Percentiles rank a stretch among this genome's conserved stretches.
These are phyloP conservation scores for Colletotrichum higginsianum DNA, from an alignment of 2,329 filamentous ascomycete genomes.

Conservation along the genomic window DNA sequence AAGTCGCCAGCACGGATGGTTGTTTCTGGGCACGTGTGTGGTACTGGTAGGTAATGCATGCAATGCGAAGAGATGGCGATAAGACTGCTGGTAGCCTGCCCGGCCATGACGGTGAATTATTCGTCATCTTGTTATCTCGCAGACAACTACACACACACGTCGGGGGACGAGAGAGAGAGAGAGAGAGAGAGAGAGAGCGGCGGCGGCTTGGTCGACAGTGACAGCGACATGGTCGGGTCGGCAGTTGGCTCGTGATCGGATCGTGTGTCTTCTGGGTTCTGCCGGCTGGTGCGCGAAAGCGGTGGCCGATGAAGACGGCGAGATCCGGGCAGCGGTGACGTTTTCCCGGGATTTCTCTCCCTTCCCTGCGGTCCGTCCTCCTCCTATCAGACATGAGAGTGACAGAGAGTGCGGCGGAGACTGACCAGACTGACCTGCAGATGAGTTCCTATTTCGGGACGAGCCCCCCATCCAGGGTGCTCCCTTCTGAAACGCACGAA, in stretches of 20 bases:
- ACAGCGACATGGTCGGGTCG: too few relatives aligned
- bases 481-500: constrained; percentile 41
- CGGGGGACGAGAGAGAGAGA: neutral
- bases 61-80: neutral
- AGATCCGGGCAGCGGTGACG: neutral
- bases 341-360: neutral
- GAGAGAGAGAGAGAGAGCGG: neutral
- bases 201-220: neutral
- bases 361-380: neutral
- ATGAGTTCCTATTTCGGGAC: constrained; percentile 28
- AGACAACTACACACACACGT: too few relatives aligned
- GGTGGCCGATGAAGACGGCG: neutral
- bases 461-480: constrained; percentile 20
- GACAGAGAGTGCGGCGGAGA: too few relatives aligned
- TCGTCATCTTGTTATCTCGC: too few relatives aligned
- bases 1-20: constrained; percentile 8
- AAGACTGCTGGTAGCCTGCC: too few relatives aligned
- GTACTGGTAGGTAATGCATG: neutral
- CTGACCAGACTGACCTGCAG: constrained; percentile 1
- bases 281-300: neutral
- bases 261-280: neutral
- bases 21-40: constrained; percentile 10
- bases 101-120: too few relatives aligned
- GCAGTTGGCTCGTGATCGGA: neutral
- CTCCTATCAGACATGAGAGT: neutral